Evolutionary conservation across 495 filamentous ascomycete species (phyloP), one percentile per base, ranked within the genome.

Genomic region (Umbilicaria muhlenbergii): DNA sequence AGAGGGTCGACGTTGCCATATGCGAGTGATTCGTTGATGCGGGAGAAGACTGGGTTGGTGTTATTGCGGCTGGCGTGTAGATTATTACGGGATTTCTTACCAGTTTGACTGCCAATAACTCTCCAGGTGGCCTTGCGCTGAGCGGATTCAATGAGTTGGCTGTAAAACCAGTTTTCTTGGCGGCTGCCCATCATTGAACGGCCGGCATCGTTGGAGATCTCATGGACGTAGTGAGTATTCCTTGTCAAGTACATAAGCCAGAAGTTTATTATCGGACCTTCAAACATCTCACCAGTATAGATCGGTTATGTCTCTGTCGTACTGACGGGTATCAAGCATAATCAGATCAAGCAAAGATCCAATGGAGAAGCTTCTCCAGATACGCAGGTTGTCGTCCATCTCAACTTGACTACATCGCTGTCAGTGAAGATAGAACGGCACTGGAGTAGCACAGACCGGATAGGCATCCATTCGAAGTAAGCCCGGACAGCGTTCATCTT

Each of bases 91-190:
- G 3, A 15, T 14, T 7, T 12, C 15, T 16, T 41, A 32, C 31
- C 39, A 34, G 74, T 74, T 54, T 83, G 79, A 34, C 69, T 75
- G 33, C 79, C 78, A 32, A 83, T 65, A 32, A 83, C 55, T 28
- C 77, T 65, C 79, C 79, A 83, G 12, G 64, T 61, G 2, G 79
- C 73, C 32, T 68, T 71, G 16, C 74, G 65, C 16, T 63, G 45
- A 1, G 63, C 58, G 3, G 74, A 80, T 14, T 62, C 38, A 13
- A 64, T 59, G 14, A 83, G 57, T 32, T 69, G 54, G 51, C 66
- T 61, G 55, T 77, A 82, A 59, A 83, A 81, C 79, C 79, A 83
- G 39, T 69, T 61, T 51, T 83, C 79, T 55, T 83, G 79, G 4
- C 65, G 65, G 16, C 65, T 56, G 13, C 79, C 79, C 78, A 83